Base-by-base conservation (phyloP, 208 protist genomes). In the Zelonia costaricensis region DNA sequence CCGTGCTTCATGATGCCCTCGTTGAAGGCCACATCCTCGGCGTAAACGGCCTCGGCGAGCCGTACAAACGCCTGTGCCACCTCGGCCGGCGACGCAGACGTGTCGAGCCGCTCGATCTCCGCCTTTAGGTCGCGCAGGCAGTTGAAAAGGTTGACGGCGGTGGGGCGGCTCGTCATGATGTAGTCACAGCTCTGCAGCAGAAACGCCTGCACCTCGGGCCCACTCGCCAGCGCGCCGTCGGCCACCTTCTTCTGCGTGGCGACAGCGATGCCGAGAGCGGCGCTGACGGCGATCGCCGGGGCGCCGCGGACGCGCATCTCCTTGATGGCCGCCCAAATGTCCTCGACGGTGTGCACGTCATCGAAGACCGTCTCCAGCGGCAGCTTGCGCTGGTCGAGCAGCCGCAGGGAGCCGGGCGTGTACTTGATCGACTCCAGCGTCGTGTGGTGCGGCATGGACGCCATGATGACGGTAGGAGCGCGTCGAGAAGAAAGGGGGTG, bases 111-210 rank as follows among this genome's bases (percentile, higher is more conserved):
- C 15, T 74, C 57, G 18, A 95, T 65, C 23, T 83, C 58, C 12
- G 25, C 22, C 59, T 92, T 84, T 3, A 97, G 45, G 18, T 91
- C 65, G 18, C 42, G 57, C 20, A 97, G 84, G 45, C 86, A 93
- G 62, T 97, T 96, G 55, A 90, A 95, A 0, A 99, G 86, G 82
- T 98, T 98, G 27, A 99, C 97, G 3, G 97, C 97, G 4, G 97
- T 99, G 9, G 97, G 97, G 18, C 97, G 86, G 45, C 91, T 93
- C 8, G 87, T 89, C 62, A 85, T 89, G 51, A 99, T 81, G 62
- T 88, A 89, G 66, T 94, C 90, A 52, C 95, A 90, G 67, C 84
- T 88, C 30, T 73, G 28, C 12, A 83, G 39, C 4, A 98, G 58
- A 43, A 91, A 96, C 23, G 36, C 20, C 25, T 79, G 74, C 12